Evolutionary conservation across 139 green algal species (phyloP).

Genomic region (Eudorina sp.): DNA sequence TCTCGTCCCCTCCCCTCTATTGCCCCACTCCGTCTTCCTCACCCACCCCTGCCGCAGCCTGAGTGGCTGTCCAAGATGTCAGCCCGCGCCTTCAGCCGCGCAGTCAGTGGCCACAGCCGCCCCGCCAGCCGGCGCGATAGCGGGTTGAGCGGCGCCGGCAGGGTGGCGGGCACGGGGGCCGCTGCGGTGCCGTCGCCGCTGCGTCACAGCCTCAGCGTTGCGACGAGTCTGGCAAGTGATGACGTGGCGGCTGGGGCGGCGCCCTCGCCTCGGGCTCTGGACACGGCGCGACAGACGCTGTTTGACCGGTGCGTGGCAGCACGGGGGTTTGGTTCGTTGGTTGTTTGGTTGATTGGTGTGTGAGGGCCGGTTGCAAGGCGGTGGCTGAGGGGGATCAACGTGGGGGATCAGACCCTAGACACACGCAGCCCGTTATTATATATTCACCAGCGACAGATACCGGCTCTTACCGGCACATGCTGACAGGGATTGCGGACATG

Average conservation of each 20-base stretch:
- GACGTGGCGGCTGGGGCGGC: background rate
- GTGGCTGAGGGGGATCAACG: too few relatives aligned
- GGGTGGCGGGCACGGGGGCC: background rate
- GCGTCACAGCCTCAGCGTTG: background rate
- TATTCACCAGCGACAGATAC: too few relatives aligned
- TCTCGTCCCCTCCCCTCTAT: too few relatives aligned
- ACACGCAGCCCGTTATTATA: too few relatives aligned
- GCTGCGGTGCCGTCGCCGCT: background rate
- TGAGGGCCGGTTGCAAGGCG: too few relatives aligned
- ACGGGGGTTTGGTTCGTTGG: too few relatives aligned
- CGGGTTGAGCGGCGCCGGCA: background rate
- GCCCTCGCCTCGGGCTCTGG: background rate
- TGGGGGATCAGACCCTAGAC: too few relatives aligned
- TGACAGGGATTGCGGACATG: too few relatives aligned
- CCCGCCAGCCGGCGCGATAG: constrained; percentile 14
- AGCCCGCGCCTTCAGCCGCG: background rate
- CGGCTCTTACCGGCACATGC: too few relatives aligned
- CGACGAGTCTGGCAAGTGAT: background rate
- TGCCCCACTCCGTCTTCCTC: background rate
- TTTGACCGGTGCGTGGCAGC: background rate
- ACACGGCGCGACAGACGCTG: background rate
- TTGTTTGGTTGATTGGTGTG: too few relatives aligned
- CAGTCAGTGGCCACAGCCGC: background rate
- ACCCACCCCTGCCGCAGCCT: background rate
- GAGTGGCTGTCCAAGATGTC: constrained; percentile 30